Evolutionary conservation across 192 early-diverging fungal genomes (phyloP).

Genomic region (Coemansia sp.): DNA sequence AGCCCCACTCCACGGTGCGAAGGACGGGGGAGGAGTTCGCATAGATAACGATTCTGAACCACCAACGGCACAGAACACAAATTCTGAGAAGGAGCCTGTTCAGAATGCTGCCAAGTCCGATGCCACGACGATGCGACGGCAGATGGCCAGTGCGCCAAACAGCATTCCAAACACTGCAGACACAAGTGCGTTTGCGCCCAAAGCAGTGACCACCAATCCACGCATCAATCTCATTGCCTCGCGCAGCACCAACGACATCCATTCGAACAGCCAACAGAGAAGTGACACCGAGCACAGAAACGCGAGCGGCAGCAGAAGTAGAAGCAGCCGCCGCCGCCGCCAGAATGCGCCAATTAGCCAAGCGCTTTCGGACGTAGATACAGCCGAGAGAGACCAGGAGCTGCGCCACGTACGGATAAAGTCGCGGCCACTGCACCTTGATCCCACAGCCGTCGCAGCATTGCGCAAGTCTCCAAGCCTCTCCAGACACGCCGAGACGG

Average conservation of each 20-base stretch:
- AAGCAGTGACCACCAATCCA: background rate
- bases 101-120: background rate
- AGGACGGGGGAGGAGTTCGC: background rate
- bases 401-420: conserved; percentile 18
- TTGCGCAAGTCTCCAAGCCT: background rate
- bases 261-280: background rate
- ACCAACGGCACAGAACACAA: background rate
- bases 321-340: background rate
- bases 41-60: background rate
- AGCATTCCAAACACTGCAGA: conserved; percentile 8
- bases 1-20: conserved; percentile 8
- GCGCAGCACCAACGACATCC: background rate
- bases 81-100: background rate
- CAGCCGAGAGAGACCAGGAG: background rate
- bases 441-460: background rate
- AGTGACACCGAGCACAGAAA: background rate
- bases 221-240: conserved; percentile 4
- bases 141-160: conserved; percentile 13
- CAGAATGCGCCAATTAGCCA: no score
- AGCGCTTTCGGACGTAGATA: background rate
- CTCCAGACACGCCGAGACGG: conserved; percentile 17
- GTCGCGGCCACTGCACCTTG: conserved; percentile 37
- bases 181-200: background rate
- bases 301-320: background rate
- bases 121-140: background rate